Evolutionary conservation across 768 basidiomycete species (phyloP).

Genomic region (Pulveroboletus frians): DNA sequence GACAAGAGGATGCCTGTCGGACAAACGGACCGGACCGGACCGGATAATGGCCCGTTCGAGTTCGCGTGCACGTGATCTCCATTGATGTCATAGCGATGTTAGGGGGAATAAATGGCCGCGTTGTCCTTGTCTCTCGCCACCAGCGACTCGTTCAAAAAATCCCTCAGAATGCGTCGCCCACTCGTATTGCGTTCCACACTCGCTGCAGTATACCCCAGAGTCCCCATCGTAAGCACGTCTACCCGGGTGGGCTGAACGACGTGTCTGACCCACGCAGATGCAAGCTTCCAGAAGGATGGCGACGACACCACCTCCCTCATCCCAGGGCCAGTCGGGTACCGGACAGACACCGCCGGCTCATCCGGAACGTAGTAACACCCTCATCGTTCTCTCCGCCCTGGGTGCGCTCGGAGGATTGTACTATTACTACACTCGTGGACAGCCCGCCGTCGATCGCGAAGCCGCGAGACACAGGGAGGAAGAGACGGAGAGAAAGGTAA

Average conservation of each 20-base stretch:
- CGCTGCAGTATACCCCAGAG: constrained; percentile 10
- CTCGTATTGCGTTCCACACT: constrained; percentile 6
- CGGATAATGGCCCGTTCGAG: too few relatives aligned
- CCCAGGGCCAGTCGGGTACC: constrained; percentile 5
- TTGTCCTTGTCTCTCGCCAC: background rate
- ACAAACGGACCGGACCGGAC: too few relatives aligned
- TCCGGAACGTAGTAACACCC: constrained; percentile 20
- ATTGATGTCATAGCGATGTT: constrained; percentile 1
- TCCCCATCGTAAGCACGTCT: constrained; percentile 8
- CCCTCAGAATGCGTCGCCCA: constrained; percentile 13
- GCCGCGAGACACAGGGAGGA: constrained; percentile 31
- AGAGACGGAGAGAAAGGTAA: constrained; percentile 27
- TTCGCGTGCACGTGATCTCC: background rate
- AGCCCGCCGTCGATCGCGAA: constrained; percentile 18
- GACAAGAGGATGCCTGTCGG: too few relatives aligned
- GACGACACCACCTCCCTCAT: constrained; percentile 11
- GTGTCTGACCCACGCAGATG: background rate
- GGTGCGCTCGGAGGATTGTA: constrained; percentile 35
- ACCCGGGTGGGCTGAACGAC: background rate
- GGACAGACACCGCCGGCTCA: background rate
- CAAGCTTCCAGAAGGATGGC: constrained; percentile 13
- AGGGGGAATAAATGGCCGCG: background rate
- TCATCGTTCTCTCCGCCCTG: constrained; percentile 29
- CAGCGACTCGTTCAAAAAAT: background rate
- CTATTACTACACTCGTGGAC: constrained; percentile 33